Conservation (phyloP, 140 eudicot genomes). For the Stevia rebaudiana region DNA sequence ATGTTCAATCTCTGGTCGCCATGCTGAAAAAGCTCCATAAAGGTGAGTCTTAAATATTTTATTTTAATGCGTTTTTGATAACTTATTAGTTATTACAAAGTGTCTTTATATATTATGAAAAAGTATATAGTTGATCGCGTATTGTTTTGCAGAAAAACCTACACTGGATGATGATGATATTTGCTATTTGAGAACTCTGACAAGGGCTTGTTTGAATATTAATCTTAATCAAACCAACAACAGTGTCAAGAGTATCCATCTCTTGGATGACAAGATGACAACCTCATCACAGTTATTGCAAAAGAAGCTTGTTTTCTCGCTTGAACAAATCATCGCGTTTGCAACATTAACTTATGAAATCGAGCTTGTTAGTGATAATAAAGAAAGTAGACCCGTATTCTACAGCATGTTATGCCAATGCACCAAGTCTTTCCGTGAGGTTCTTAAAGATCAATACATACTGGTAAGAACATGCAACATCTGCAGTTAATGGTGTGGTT, state of each 20-base stretch:
- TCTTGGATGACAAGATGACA: slow-evolving; percentile 47
- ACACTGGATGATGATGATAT: slow-evolving; percentile 44
- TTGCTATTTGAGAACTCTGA: slow-evolving; percentile 41
- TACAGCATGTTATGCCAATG: slow-evolving; percentile 40
- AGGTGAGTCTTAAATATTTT: slow-evolving; percentile 38
- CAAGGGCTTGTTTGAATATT: slow-evolving; percentile 51
- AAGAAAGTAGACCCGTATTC: slow-evolving; percentile 40
- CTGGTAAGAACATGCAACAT: slow-evolving; percentile 43
- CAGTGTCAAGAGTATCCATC: slow-evolving; percentile 60
- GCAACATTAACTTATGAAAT: slow-evolving; percentile 56
- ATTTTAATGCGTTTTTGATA: background rate
- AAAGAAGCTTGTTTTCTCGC: slow-evolving; percentile 70
- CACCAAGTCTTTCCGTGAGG: slow-evolving; percentile 40
- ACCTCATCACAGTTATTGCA: slow-evolving; percentile 51
- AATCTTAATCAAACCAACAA: slow-evolving; percentile 36
- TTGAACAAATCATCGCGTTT: slow-evolving; percentile 53
- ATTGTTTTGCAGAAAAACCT: slow-evolving; percentile 49
- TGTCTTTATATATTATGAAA: slow-evolving; percentile 10
- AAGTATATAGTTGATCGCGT: slow-evolving; percentile 13
- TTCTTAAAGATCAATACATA: slow-evolving; percentile 48
- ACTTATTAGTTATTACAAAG: no score
- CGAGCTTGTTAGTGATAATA: slow-evolving; percentile 34
- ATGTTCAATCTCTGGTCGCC: slow-evolving; percentile 40
- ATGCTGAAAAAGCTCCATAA: slow-evolving; percentile 37
- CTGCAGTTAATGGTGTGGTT: slow-evolving; percentile 1